Base-by-base conservation (phyloP, 1,284 basidiomycete species). In the Apiotrichum mycotoxinovorans region DNA sequence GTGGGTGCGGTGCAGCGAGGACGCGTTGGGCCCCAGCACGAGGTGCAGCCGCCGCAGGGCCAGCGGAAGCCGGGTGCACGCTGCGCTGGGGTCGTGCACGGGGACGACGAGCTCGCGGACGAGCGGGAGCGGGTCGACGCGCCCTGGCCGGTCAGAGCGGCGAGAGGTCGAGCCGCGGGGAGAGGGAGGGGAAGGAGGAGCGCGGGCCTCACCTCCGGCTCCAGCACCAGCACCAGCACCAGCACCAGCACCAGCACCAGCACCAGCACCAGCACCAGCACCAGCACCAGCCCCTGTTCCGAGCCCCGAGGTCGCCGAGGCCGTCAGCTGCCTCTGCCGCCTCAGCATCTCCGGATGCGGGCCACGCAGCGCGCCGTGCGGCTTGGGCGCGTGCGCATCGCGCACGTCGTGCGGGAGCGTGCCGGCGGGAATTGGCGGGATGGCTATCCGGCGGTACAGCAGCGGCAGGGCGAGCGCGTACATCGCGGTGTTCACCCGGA, bases 391-490 rank as follows among this genome's bases (percentile, higher is more conserved):
- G 25, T 22, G 20, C 12, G 30, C 30, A 17, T 47, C 45, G n/a
- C 45, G 45, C 12, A 47, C 45, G 20, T 47, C 45, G 45, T 47
- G 33, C 4, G 33, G 41, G 5, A 4, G 18, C 10, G 10, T 35
- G 12, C 30, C 30, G 12, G 37, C 38, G n/a, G n/a, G 5, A 18
- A n/a, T 20, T 3, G 30, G 40, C 30, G 38, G 46, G 23, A 33
- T 54, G 27, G 38, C 20, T 17, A 56, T 37, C 35, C 25, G 34
- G 1, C 20, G 26, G 40, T 56, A 56, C 27, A 56, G 48, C 15
- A 45, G 43, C 33, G 48, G 47, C 3, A 51, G 47, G 26, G 43
- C 48, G 41, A 26, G 23, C 1, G 25, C 18, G 48, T 45, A 20
- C 17, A 37, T 18, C 2, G 8, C 14, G n/a, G 18, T 20, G 48